Percentiles rank a stretch among this genome's conserved stretches.
Conservation (phyloP, 371 early-diverging fungal genomes). For the Mortierella sp. region DNA sequence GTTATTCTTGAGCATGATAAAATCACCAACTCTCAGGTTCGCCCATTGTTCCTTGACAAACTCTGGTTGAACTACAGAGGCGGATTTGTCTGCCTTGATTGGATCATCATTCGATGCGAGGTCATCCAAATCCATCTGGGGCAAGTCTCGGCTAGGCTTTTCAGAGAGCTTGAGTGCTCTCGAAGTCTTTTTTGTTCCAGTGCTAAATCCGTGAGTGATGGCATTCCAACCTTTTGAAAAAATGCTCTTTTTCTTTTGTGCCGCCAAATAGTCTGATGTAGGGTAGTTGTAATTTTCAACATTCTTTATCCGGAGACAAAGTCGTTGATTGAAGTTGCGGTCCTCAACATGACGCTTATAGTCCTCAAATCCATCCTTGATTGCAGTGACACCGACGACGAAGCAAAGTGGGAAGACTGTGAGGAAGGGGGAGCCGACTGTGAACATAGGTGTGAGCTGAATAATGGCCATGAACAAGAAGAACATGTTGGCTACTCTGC, state of each 20-base stretch:
- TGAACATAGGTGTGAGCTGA: constrained; percentile 86
- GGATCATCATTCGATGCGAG: constrained; percentile 8
- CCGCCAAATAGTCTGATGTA: constrained; percentile 11
- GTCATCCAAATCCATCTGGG: constrained; percentile 22
- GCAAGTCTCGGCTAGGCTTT: constrained; percentile 23
- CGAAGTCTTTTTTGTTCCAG: constrained; percentile 16
- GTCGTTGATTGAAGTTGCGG: constrained; percentile 81
- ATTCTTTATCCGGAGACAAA: constrained; percentile 76
- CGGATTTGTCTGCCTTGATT: not conserved
- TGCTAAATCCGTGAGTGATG: constrained; percentile 14
- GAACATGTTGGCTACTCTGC: constrained; percentile 96
- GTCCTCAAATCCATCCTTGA: constrained; percentile 98
- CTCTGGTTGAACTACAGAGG: constrained; percentile 30
- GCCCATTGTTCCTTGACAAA: constrained; percentile 70
- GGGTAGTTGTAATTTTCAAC: constrained; percentile 83
- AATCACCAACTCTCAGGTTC: constrained; percentile 92
- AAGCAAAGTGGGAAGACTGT: constrained; percentile 91
- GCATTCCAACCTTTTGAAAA: constrained; percentile 19
- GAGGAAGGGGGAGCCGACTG: constrained; percentile 77
- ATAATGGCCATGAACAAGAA: constrained; percentile 95
- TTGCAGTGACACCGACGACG: constrained; percentile 90
- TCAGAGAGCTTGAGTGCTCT: constrained; percentile 24
- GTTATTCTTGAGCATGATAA: constrained; percentile 85
- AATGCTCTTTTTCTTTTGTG: constrained; percentile 18
- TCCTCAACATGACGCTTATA: constrained; percentile 94